Percentiles rank a stretch among this genome's conserved stretches.
phyloP scores from a whole-genome alignment of 139 green algal species.

The Coccomyxa sp. region DNA sequence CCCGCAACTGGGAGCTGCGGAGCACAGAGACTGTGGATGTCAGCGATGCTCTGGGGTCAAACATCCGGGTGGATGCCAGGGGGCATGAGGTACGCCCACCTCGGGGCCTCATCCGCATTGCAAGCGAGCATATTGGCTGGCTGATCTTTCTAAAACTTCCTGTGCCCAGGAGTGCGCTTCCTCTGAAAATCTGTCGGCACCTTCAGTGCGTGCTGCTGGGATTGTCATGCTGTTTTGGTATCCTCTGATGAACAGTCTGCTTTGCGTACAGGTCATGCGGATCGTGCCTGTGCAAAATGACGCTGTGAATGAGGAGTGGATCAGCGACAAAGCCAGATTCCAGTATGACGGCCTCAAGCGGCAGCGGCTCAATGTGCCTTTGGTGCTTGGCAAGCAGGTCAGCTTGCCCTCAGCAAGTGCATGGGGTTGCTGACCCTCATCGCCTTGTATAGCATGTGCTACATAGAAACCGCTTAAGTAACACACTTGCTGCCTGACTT shows the following conservation, averaged over 20 bases:
- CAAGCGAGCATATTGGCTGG: no score
- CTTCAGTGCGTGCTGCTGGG: no score
- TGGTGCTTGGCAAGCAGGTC: conserved; percentile 61
- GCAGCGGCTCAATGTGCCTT: conserved; percentile 85
- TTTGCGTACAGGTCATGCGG: conserved; percentile 70
- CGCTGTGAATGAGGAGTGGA: conserved; percentile 98
- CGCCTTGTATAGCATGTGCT: no score
- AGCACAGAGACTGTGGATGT: conserved; percentile 92
- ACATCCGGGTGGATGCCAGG: conserved; percentile 84
- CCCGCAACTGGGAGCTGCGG: conserved; percentile 94
- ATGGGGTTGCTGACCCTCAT: no score
- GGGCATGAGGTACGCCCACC: conserved; percentile 75
- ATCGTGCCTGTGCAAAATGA: conserved; percentile 94
- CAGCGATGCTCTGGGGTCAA: conserved; percentile 82
- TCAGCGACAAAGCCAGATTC: conserved; percentile 95
- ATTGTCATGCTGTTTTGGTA: no score
- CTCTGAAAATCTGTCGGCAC: no score
- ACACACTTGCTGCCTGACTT: no score
- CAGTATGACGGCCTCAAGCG: conserved; percentile 94
- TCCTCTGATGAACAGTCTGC: no score
- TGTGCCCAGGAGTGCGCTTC: no score
- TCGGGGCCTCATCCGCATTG: neutral
- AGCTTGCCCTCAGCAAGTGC: neutral
- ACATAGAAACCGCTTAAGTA: no score
- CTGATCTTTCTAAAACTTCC: no score